Conservation (phyloP, 495 filamentous ascomycete species). For the Letharia columbiana region DNA sequence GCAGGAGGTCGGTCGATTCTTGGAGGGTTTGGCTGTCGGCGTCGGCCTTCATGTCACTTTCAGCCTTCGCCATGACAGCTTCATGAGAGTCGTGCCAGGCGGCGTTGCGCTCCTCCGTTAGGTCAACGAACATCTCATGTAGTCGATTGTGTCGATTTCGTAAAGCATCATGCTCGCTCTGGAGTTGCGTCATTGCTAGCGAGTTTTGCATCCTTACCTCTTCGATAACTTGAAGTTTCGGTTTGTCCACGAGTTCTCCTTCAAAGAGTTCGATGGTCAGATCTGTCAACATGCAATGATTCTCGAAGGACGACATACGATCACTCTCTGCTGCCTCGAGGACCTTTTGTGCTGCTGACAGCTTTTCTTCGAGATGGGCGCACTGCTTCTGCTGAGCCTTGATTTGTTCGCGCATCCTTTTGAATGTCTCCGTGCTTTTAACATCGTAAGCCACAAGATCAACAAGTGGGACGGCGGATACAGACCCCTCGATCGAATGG, state of each 20-base stretch:
- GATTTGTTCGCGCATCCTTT: conserved; percentile 40
- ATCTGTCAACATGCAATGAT: conserved; percentile 9
- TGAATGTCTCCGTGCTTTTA: conserved; percentile 36
- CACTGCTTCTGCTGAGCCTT: conserved; percentile 36
- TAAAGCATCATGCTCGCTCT: conserved; percentile 38
- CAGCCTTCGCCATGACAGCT: conserved; percentile 36
- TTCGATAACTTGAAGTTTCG: conserved; percentile 41
- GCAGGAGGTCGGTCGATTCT: conserved; percentile 34
- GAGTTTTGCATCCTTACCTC: conserved; percentile 41
- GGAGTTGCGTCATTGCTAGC: conserved; percentile 38
- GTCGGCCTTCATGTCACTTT: conserved; percentile 32
- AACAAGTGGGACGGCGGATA: conserved; percentile 3
- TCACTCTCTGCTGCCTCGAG: conserved; percentile 36
- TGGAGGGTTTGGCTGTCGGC: conserved; percentile 28
- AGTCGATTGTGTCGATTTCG: conserved; percentile 35
- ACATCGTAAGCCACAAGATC: conserved; percentile 15
- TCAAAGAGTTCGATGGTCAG: conserved; percentile 26
- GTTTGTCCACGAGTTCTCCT: conserved; percentile 41
- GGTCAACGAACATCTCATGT: conserved; percentile 37
- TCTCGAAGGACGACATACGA: conserved; percentile 29
- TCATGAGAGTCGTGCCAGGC: conserved; percentile 39
- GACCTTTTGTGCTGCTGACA: conserved; percentile 33
- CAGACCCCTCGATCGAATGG: conserved; percentile 21
- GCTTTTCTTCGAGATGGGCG: conserved; percentile 35
- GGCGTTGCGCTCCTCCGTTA: conserved; percentile 35